Evolutionary conservation across 352 stramenopile species (phyloP), one percentile per base, ranked within the genome.

Genomic region (Salisapilia sapeloensis): DNA sequence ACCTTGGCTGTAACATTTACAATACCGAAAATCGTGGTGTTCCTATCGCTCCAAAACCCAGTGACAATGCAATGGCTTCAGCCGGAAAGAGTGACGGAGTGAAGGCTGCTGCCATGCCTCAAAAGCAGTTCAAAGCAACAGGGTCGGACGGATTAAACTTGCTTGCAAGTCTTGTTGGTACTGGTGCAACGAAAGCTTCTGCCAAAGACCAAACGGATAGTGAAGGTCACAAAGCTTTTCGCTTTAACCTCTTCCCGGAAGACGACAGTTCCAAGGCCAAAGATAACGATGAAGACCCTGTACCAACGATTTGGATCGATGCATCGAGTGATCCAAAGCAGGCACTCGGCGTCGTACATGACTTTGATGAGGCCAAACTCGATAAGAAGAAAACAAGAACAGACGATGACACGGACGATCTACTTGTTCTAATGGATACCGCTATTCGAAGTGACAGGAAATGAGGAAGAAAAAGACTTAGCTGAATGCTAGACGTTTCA

Each of bases 401-500:
- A 36, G 16, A 79, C 57, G 49, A 40, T 10, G 45, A 39, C 8
- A 40, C 42, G 21, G 60, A 93, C 40, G 74, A 92, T 40, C 33
- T 94, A 35, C 65, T 94, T 2, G 62, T 82, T 17, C 65, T 94
- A 38, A 90, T 94, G 77, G 82, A 93, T 50, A 71, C 63, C 18
- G 72, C 55, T 18, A 49, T 52, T 6, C 55, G 40, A 47, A 12
- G 5, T 24, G 13, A 9, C 24, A 28, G 24, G n/a, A n/a, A 28
- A 28, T 9, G 9, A 28, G n/a, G n/a, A 9, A 28, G n/a, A 28
- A 28, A 9, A 28, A 9, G 24, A 28, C 24, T n/a, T 12, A 9
- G 24, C 24, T 18, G 29, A 19, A 14, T 14, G 26, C 13, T 24
- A 38, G 21, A 33, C 13, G 38, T 12, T 21, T 14, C 4, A 20